Base-by-base conservation (phyloP, 208 protist species). In the Borovskyia barvae region DNA sequence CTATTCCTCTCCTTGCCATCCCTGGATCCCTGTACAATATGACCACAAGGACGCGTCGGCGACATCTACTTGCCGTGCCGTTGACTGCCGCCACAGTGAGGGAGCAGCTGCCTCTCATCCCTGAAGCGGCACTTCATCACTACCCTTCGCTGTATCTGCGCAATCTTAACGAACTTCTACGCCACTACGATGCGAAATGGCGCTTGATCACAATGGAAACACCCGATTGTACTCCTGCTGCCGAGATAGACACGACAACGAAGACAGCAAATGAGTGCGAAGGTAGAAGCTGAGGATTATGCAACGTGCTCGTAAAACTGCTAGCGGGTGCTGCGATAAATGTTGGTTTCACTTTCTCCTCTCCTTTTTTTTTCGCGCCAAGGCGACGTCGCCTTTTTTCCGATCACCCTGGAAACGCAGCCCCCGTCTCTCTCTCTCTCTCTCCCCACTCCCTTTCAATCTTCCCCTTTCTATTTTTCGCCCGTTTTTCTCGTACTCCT, bases 101-200 rank as follows among this genome's bases (percentile, higher is more conserved):
- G 15, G 46, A 66, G 39, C 60, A 75, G 24, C 28, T 77, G 1
- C 36, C 63, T 12, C 19, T 77, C 2, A 36, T 58, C 4, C 42
- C 76, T 0, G 70, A 82, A 19, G 56, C 36, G 6, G 54, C 36
- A 9, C 30, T 75, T 24, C 78, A 85, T 17, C 78, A 90, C 58
- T 81, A 82, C 39, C 82, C 82, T 0, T 63, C 61, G 35, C 69
- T 73, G 42, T 90, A 90, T 43, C 35, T 82, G 39, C 81, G 81
- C 24, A 54, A 63, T 6, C 42, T 88, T 11, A 66, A 77, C 19
- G 60, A 76, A 6, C 58, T 87, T 6, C 57, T 71, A 24, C 48
- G 42, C 12, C 46, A 47, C 1, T 78, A 71, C 20, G 36, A 51
- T 24, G 49, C 55, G 3, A 71, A 58, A 49, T 71, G 64, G 54